These are phyloP conservation scores for Rehmannia glutinosa DNA, from an alignment of 257 asterid species.

Conservation along the genomic window DNA sequence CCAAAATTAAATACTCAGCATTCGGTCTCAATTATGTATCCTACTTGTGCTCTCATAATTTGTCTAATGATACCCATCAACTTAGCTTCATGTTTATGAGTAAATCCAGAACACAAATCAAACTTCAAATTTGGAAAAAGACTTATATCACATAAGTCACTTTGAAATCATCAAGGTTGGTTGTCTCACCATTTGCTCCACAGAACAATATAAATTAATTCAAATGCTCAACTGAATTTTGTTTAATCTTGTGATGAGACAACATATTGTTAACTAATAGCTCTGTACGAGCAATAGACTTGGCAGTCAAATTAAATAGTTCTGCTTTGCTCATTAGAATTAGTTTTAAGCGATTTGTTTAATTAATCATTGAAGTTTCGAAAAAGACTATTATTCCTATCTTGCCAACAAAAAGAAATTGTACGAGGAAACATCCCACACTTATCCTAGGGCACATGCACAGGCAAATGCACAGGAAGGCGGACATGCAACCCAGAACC, in stretches of 20 bases:
- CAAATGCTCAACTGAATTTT: too few species aligned
- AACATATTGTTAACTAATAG: background rate
- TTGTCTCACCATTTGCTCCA: too few species aligned
- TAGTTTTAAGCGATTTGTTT: background rate
- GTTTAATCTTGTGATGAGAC: background rate
- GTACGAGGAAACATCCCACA: too few species aligned
- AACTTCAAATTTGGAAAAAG: background rate
- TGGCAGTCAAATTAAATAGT: background rate
- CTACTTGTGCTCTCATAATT: background rate
- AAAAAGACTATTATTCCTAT: background rate
- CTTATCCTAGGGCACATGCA: too few species aligned
- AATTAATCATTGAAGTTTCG: background rate
- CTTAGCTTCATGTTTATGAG: background rate
- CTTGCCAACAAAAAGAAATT: too few species aligned
- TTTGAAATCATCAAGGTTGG: too few species aligned
- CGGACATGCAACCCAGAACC: background rate
- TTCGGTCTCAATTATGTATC: background rate
- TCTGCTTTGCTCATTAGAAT: background rate
- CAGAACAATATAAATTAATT: too few species aligned
- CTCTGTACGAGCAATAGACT: background rate
- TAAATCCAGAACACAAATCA: background rate
- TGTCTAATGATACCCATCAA: background rate
- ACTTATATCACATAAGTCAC: too few species aligned
- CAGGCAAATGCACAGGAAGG: too few species aligned
- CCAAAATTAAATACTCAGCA: conserved; percentile 1